Conservation (phyloP, 805 yeast genomes). For the Brettanomyces sp. region DNA sequence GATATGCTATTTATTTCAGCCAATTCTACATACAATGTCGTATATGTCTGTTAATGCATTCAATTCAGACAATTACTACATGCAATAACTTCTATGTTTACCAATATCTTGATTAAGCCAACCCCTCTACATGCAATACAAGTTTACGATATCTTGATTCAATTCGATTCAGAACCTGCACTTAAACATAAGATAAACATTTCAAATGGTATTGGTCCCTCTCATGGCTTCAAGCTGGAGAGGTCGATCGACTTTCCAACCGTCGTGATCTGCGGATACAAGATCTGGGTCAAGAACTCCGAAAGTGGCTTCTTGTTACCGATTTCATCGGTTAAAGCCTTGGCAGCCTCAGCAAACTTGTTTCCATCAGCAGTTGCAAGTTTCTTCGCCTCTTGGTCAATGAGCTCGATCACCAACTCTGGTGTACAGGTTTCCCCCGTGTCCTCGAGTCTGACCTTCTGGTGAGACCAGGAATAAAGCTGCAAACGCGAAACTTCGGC, state of each 20-base stretch:
- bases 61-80: too few species aligned
- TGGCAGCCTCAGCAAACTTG: conserved; percentile 61
- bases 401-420: conserved; percentile 44
- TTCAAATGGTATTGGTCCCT: neutral
- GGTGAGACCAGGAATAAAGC: conserved; percentile 77
- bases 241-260: conserved; percentile 25
- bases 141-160: too few species aligned
- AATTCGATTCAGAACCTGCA: too few species aligned
- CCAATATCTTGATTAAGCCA: too few species aligned
- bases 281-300: conserved; percentile 67
- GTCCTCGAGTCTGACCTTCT: conserved; percentile 50
- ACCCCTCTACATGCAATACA: too few species aligned
- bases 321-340: conserved; percentile 63
- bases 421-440: conserved; percentile 51
- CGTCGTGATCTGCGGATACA: conserved; percentile 65
- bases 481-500: conserved; percentile 82
- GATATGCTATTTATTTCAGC: too few species aligned
- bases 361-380: conserved; percentile 48
- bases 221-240: conserved; percentile 17
- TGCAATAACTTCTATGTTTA: too few species aligned
- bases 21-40: too few species aligned
- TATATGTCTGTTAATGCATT: too few species aligned
- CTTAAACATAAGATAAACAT: too few species aligned
- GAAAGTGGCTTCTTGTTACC: conserved; percentile 57
- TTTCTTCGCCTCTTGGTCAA: conserved; percentile 53